These are phyloP conservation scores for Jaapia argillacea DNA, from an alignment of 768 basidiomycete genomes.

Conservation along the genomic window DNA sequence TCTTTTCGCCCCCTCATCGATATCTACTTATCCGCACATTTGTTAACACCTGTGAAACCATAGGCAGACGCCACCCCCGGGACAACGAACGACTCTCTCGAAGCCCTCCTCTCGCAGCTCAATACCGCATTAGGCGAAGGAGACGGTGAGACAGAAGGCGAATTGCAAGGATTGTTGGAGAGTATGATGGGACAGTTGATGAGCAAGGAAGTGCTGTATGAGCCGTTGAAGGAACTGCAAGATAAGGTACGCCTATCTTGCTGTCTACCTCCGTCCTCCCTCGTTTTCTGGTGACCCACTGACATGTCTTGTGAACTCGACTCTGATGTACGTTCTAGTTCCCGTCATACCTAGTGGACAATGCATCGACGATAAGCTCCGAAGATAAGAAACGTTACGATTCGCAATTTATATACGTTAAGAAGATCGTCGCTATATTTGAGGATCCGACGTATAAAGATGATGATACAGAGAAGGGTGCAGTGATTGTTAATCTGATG, in stretches of 20 bases:
- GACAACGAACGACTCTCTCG: slow-evolving; percentile 30
- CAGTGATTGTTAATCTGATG: slow-evolving; percentile 59
- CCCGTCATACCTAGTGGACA: slow-evolving; percentile 59
- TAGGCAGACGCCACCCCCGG: slow-evolving; percentile 15
- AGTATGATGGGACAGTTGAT: slow-evolving; percentile 75
- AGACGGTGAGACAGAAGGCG: slow-evolving; percentile 27
- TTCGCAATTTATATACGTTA: slow-evolving; percentile 47
- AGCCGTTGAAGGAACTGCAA: slow-evolving; percentile 73
- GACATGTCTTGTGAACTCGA: not conserved
- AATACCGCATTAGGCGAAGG: slow-evolving; percentile 21
- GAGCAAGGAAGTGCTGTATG: slow-evolving; percentile 78
- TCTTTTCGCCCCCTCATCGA: no score
- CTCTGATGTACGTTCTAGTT: slow-evolving; percentile 35
- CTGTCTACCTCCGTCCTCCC: not conserved
- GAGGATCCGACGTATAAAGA: slow-evolving; percentile 53
- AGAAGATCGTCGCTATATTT: slow-evolving; percentile 53
- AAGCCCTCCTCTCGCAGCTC: slow-evolving; percentile 38
- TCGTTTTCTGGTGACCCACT: not conserved
- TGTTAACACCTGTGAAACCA: no score
- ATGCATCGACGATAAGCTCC: slow-evolving; percentile 39
- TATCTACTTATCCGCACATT: slow-evolving; percentile 7
- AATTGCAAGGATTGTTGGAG: slow-evolving; percentile 63
- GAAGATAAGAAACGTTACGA: slow-evolving; percentile 58
- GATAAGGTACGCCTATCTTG: slow-evolving; percentile 41
- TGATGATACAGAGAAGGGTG: slow-evolving; percentile 32